These are phyloP conservation scores for Myxozyma mucilagina DNA, from an alignment of 805 yeast species.

Conservation along the genomic window DNA sequence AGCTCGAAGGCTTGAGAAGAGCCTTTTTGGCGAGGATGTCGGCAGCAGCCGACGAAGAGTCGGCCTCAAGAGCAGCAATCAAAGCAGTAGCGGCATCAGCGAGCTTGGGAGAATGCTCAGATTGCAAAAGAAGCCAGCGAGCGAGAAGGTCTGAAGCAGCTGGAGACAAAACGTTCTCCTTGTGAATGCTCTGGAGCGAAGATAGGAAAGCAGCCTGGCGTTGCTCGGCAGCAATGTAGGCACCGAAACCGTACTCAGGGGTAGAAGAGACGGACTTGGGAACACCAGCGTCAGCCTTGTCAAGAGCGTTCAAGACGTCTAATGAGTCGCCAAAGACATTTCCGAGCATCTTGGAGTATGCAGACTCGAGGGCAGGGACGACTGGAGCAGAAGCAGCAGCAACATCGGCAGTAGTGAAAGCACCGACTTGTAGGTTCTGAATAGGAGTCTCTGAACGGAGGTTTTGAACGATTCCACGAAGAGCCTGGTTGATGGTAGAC, in stretches of 20 bases:
- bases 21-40: constrained; percentile 51
- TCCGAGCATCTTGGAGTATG: constrained; percentile 70
- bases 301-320: constrained; percentile 60
- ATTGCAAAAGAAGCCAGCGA: constrained; percentile 61
- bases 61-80: constrained; percentile 40
- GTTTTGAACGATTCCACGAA: constrained; percentile 55
- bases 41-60: constrained; percentile 44
- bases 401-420: constrained; percentile 33
- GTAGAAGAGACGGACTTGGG: constrained; percentile 43
- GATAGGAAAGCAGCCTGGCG: constrained; percentile 50
- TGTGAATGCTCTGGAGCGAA: constrained; percentile 48
- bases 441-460: constrained; percentile 55
- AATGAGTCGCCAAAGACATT: constrained; percentile 64
- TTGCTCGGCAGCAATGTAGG: constrained; percentile 59
- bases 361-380: constrained; percentile 58
- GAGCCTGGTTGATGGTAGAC: constrained; percentile 45
- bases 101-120: constrained; percentile 11
- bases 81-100: constrained; percentile 38
- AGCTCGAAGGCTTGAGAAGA: constrained; percentile 51
- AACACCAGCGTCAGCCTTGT: constrained; percentile 46
- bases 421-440: constrained; percentile 65
- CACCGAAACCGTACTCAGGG: constrained; percentile 90
- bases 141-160: constrained; percentile 59
- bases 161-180: constrained; percentile 41
- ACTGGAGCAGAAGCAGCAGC: constrained; percentile 26